Evolutionary conservation across 2,329 filamentous ascomycete species (phyloP).

Genomic region (Fusarium aywerte): DNA sequence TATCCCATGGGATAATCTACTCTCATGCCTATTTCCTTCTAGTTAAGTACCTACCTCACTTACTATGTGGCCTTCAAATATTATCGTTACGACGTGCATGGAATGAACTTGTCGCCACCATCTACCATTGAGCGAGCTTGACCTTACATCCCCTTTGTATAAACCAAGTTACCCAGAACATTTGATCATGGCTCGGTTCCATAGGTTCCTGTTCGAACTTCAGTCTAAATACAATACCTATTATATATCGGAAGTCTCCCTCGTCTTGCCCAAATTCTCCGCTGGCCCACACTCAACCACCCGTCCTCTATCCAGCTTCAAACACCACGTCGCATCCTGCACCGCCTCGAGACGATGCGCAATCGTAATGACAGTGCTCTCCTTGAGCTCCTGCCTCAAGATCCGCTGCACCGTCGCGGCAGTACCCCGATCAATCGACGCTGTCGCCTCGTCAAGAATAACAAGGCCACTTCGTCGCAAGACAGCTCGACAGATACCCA

Average conservation of each 20-base stretch:
- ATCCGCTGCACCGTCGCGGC: conserved; percentile 68
- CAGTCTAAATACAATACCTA: not conserved
- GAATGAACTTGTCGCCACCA: too few relatives aligned
- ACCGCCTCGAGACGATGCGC: conserved; percentile 74
- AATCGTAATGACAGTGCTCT: conserved; percentile 72
- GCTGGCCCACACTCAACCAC: conserved; percentile 62
- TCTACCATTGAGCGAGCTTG: too few relatives aligned
- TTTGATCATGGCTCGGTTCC: too few relatives aligned
- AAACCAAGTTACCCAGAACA: too few relatives aligned
- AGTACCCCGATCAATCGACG: conserved; percentile 69
- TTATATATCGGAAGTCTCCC: not conserved
- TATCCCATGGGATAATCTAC: not conserved
- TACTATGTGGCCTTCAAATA: too few relatives aligned
- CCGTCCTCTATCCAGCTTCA: conserved; percentile 63
- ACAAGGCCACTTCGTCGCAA: conserved; percentile 69
- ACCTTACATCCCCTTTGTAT: too few relatives aligned
- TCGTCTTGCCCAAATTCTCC: conserved; percentile 14
- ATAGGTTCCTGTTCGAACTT: too few relatives aligned
- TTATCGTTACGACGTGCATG: too few relatives aligned
- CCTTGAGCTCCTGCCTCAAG: conserved; percentile 63
- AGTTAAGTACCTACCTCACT: too few relatives aligned
- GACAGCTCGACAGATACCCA: conserved; percentile 69
- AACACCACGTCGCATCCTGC: conserved; percentile 65
- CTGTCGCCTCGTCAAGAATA: conserved; percentile 73
- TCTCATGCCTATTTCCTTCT: not conserved